phyloP scores from a whole-genome alignment of 2,329 filamentous ascomycete genomes.

The Daldinia sp. region DNA sequence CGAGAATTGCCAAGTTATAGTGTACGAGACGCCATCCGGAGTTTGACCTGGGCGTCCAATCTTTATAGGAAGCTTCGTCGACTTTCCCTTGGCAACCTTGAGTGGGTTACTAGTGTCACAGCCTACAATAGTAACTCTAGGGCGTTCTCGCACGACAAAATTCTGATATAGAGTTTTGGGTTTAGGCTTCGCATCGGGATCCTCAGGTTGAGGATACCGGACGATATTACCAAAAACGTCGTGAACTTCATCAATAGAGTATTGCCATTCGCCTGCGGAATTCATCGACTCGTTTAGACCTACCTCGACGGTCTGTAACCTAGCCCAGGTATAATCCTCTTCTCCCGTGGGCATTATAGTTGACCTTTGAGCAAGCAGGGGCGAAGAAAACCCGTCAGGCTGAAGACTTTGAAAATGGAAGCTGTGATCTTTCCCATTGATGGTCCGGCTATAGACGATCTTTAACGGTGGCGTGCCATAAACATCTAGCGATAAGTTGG shows the following conservation, averaged over 20 bases:
- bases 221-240: slow-evolving; percentile 90
- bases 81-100: slow-evolving; percentile 79
- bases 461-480: slow-evolving; percentile 89
- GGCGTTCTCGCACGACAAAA: slow-evolving; percentile 88
- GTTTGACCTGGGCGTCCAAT: slow-evolving; percentile 70
- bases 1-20: slow-evolving; percentile 83
- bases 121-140: slow-evolving; percentile 72
- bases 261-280: slow-evolving; percentile 82
- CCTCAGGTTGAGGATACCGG: slow-evolving; percentile 75
- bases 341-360: slow-evolving; percentile 66
- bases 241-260: slow-evolving; percentile 88
- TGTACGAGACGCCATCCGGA: slow-evolving; percentile 71
- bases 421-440: slow-evolving; percentile 83
- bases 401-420: slow-evolving; percentile 94
- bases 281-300: slow-evolving; percentile 90
- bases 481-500: slow-evolving; percentile 83
- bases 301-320: slow-evolving; percentile 76
- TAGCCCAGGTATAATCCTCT: slow-evolving; percentile 82
- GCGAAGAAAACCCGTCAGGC: slow-evolving; percentile 84
- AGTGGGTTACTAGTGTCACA: slow-evolving; percentile 84
- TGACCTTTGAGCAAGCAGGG: slow-evolving; percentile 69
- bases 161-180: slow-evolving; percentile 73
- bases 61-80: slow-evolving; percentile 72
- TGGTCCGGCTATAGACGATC: slow-evolving; percentile 87
- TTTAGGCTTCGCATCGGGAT: slow-evolving; percentile 70